Conservation (phyloP, 2,329 filamentous ascomycete genomes). For the Chaetomium sp. region DNA sequence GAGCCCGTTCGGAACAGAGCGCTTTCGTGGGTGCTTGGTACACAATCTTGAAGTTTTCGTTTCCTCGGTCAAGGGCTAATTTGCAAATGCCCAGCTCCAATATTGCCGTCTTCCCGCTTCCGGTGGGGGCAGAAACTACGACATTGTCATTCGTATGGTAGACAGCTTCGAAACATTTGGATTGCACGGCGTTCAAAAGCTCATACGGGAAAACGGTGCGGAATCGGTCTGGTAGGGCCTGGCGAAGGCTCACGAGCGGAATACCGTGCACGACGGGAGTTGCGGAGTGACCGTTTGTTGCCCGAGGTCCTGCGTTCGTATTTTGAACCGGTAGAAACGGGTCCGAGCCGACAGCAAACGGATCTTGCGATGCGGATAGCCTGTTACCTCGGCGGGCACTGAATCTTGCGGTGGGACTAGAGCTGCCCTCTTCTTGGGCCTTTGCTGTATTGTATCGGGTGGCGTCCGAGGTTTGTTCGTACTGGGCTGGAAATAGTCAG, state of each 20-base stretch:
- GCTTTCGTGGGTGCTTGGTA: constrained; percentile 84
- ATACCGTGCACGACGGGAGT: constrained; percentile 35
- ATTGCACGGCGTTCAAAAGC: constrained; percentile 76
- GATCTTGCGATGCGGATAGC: no score
- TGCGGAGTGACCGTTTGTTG: not conserved
- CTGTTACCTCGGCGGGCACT: constrained; percentile 7
- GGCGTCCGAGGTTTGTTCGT: not conserved
- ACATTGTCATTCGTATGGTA: constrained; percentile 68
- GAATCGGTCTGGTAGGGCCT: constrained; percentile 62
- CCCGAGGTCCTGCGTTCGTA: not conserved
- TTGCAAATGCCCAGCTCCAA: constrained; percentile 78
- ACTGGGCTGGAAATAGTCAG: constrained; percentile 1
- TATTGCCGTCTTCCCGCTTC: constrained; percentile 77
- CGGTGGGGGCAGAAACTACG: constrained; percentile 74
- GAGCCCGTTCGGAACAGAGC: constrained; percentile 67
- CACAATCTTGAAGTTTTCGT: constrained; percentile 67
- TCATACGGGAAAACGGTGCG: constrained; percentile 65
- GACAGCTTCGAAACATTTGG: constrained; percentile 63
- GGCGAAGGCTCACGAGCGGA: constrained; percentile 35
- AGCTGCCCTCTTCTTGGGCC: constrained; percentile 7
- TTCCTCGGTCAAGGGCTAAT: constrained; percentile 49
- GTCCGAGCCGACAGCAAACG: no score
- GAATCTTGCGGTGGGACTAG: constrained; percentile 14
- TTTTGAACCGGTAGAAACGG: not conserved
- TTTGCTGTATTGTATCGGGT: not conserved